Conservation (phyloP, 805 yeast genomes). For the Candida sanyiensis region DNA sequence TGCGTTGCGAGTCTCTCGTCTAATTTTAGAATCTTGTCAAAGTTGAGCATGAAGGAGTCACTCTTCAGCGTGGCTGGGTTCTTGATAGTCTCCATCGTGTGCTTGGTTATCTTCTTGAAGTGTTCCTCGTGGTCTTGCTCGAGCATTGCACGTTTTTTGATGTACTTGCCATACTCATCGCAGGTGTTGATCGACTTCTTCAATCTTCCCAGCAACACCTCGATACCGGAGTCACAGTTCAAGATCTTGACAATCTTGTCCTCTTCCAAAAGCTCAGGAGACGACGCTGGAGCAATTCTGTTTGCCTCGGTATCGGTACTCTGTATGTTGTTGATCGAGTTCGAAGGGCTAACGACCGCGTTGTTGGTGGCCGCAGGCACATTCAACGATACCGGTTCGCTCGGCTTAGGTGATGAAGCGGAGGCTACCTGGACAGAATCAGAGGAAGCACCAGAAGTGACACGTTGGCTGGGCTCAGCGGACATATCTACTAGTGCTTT, state of each 20-base stretch:
- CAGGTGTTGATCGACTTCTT: slow-evolving; percentile 78
- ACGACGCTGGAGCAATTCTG: slow-evolving; percentile 24
- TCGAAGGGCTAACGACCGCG: slow-evolving; percentile 7
- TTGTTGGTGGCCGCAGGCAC: slow-evolving; percentile 1
- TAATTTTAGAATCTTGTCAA: slow-evolving; percentile 64
- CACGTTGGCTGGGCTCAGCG: slow-evolving; percentile 3
- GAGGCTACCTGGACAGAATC: slow-evolving; percentile 5
- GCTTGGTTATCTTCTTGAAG: slow-evolving; percentile 60
- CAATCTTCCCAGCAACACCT: slow-evolving; percentile 60
- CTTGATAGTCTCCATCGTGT: slow-evolving; percentile 45
- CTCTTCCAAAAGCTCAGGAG: slow-evolving; percentile 38
- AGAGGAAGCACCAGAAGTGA: slow-evolving; percentile 6
- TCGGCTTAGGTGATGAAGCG: too few relatives aligned
- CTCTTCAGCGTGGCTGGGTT: slow-evolving; percentile 40
- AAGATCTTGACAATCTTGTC: slow-evolving; percentile 48
- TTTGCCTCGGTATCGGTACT: neutral
- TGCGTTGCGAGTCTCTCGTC: slow-evolving; percentile 75
- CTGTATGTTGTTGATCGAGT: slow-evolving; percentile 4
- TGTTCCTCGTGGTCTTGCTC: slow-evolving; percentile 79
- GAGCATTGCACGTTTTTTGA: slow-evolving; percentile 69
- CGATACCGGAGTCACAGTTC: slow-evolving; percentile 71
- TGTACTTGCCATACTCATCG: slow-evolving; percentile 76
- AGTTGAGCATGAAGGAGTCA: slow-evolving; percentile 60
- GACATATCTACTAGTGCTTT: too few relatives aligned
- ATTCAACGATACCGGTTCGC: neutral